Evolutionary conservation across 176 grass and related monocot genomes (phyloP).

Genomic region (Oryza punctata): DNA sequence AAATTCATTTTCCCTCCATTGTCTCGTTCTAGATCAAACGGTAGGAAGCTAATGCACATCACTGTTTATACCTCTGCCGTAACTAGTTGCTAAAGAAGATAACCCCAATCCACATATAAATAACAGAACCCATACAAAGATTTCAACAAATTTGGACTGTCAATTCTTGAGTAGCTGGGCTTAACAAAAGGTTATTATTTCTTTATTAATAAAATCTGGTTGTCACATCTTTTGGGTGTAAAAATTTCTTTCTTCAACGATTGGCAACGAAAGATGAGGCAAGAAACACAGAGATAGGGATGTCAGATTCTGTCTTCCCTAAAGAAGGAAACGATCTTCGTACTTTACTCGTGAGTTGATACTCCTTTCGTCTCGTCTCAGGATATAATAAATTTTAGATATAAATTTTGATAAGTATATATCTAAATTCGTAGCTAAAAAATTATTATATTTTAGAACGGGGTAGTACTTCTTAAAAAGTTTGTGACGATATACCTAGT

Average conservation of each 20-base stretch:
- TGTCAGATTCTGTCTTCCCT: not conserved
- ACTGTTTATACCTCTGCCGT: no score
- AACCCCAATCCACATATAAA: no score
- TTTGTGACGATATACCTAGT: no score
- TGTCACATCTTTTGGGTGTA: constrained; percentile 1
- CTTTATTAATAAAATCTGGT: not conserved
- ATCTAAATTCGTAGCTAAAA: no score
- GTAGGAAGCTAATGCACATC: no score
- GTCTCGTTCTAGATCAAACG: no score
- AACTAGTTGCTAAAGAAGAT: no score
- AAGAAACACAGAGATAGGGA: not conserved
- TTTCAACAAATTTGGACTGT: not conserved
- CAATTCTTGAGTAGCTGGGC: not conserved
- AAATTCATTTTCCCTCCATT: not conserved
- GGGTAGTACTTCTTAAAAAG: no score
- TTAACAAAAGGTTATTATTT: not conserved
- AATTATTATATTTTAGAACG: no score
- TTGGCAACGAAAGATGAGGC: not conserved
- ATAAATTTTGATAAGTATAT: no score
- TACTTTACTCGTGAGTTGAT: not conserved
- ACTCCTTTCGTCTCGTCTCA: not conserved
- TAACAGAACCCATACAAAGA: no score
- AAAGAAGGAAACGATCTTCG: not conserved
- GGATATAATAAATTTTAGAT: no score
- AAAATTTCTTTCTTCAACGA: not conserved